Conservation (phyloP, 331 rosid genomes). For the Stylosanthes scabra region DNA sequence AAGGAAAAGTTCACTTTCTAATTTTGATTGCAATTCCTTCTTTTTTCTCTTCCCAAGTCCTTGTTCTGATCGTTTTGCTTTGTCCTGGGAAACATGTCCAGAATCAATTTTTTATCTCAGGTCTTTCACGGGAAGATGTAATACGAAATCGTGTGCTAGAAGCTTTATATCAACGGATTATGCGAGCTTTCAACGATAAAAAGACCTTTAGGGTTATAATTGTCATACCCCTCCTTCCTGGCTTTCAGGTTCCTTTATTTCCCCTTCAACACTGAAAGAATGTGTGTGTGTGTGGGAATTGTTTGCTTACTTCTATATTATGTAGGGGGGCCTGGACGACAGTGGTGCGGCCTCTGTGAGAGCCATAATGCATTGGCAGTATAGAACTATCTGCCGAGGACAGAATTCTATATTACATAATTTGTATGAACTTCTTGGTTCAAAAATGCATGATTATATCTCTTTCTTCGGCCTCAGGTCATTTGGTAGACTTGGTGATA, state of each 20-base stretch:
- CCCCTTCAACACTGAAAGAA: slow-evolving; percentile 27
- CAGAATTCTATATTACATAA: slow-evolving; percentile 77
- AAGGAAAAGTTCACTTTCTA: background rate
- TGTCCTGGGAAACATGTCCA: slow-evolving; percentile 56
- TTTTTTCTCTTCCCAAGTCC: background rate
- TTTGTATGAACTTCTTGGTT: slow-evolving; percentile 75
- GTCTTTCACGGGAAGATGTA: slow-evolving; percentile 86
- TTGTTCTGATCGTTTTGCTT: background rate
- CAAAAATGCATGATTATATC: slow-evolving; percentile 79
- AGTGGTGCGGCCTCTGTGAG: slow-evolving; percentile 99
- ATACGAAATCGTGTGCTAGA: slow-evolving; percentile 91
- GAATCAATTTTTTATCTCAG: slow-evolving; percentile 99
- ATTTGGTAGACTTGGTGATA: slow-evolving; percentile 78
- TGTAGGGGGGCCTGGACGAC: slow-evolving; percentile 97
- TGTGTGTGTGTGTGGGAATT: slow-evolving; percentile 1
- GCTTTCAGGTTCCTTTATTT: slow-evolving; percentile 79
- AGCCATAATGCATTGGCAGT: slow-evolving; percentile 99
- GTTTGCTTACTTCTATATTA: slow-evolving; percentile 26
- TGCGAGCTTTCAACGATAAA: slow-evolving; percentile 83
- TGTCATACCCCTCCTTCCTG: slow-evolving; percentile 96
- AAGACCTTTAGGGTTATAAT: slow-evolving; percentile 86
- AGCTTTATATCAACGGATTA: slow-evolving; percentile 79
- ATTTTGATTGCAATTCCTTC: background rate
- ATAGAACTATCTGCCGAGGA: slow-evolving; percentile 97
- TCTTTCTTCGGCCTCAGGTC: slow-evolving; percentile 95